phyloP scores from a whole-genome alignment of 768 basidiomycete genomes.

The Candolleomyces aberdarensis region DNA sequence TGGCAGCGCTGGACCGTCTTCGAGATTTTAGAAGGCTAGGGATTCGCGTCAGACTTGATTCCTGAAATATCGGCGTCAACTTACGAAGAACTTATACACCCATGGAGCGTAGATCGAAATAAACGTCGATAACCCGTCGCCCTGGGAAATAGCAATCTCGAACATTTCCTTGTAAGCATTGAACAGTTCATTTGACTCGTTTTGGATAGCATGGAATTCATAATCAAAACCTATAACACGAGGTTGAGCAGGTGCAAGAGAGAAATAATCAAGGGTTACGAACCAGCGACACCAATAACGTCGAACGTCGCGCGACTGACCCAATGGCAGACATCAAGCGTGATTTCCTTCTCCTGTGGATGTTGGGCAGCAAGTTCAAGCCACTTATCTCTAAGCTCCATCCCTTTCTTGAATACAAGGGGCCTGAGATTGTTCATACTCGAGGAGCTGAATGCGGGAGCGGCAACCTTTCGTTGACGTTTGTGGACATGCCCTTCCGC shows the following conservation, averaged over 20 bases:
- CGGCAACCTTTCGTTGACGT: conserved; percentile 74
- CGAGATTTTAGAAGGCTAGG: conserved; percentile 52
- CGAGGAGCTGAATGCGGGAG: conserved; percentile 78
- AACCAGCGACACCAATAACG: conserved; percentile 87
- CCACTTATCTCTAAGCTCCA: conserved; percentile 62
- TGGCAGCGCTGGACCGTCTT: conserved; percentile 55
- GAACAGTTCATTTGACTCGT: conserved; percentile 77
- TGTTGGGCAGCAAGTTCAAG: conserved; percentile 26
- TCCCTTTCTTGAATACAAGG: conserved; percentile 66
- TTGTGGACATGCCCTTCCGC: conserved; percentile 77
- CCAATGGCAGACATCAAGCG: conserved; percentile 78
- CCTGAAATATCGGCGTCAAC: conserved; percentile 21
- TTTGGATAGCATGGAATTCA: conserved; percentile 77
- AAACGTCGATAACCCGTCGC: conserved; percentile 39
- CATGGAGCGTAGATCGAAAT: conserved; percentile 59
- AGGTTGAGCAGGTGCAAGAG: not conserved
- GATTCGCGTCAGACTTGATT: not conserved
- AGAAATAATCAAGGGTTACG: conserved; percentile 9
- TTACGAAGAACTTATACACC: conserved; percentile 52
- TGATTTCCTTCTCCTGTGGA: conserved; percentile 19
- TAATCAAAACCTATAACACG: conserved; percentile 71
- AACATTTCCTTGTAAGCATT: conserved; percentile 86
- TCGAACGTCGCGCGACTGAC: conserved; percentile 84
- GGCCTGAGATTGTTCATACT: conserved; percentile 72
- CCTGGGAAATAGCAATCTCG: conserved; percentile 62